Evolutionary conservation across 768 basidiomycete genomes (phyloP), one percentile per base, ranked within the genome.

Genomic region (Auricularia cornea): DNA sequence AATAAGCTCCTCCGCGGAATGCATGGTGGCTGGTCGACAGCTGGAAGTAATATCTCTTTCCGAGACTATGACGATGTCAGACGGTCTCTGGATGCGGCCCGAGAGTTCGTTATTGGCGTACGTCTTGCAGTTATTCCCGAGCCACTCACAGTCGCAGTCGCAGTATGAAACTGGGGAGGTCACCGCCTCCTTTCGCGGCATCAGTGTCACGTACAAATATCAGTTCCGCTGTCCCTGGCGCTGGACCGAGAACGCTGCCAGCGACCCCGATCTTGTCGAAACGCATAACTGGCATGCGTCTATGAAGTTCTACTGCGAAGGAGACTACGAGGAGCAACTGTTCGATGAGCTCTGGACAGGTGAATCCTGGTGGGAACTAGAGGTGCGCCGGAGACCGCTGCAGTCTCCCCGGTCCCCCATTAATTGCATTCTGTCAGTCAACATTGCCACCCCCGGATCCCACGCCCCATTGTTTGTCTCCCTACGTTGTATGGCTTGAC

Each of bases 181-280:
- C 4, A 23, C 62, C 1, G 66, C 66, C 29, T 60, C 3, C 30
- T 72, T 68, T 35, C 41, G 68, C 20, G 67, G 67, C 1, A 59
- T 66, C 35, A 35, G 1, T 3, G 62, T 63, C 10, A 40, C 64
- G 31, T 70, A 69, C 59, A 30, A 61, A 18, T 75, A 73, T 38
- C 52, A 70, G 23, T 75, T 72, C 61, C 69, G 67, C 1, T 70
- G 73, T 65, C 70, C 68, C 8, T 75, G 74, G 74, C 67, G 73
- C 14, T 73, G 65, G 62, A 68, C 71, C 10, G n/a, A 69, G 1
- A 59, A 28, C 1, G 10, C 72, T 6, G 40, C 74, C 14, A 62
- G 66, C 33, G 72, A 72, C 35, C 16, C 33, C 28, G 69, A 70
- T 2, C 62, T 73, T 12, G 62, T 65, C 23, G 23, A 63, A 8